A percentile compares a stretch with the other conserved stretches of the same genome.
These are phyloP conservation scores for Fusarium agapanthi DNA, from an alignment of 2,329 filamentous ascomycete species.

Conservation along the genomic window DNA sequence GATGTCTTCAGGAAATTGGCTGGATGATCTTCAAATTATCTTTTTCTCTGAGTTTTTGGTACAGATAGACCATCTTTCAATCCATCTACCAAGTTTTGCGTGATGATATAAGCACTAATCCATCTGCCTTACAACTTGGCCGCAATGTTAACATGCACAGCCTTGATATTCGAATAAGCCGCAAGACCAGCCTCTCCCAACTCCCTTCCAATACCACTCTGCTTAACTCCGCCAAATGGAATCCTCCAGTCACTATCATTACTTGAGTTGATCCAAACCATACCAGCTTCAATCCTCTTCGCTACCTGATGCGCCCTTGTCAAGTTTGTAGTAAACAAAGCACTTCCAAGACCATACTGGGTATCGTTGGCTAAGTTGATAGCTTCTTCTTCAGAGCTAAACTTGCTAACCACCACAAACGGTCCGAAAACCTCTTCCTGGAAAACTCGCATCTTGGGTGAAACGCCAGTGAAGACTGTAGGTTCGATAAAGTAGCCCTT, in stretches of 20 bases:
- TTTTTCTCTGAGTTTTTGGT: background rate
- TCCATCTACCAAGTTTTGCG: fast-evolving
- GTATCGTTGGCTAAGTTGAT: constrained; percentile 59
- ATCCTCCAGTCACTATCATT: constrained; percentile 56
- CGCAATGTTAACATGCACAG: constrained; percentile 56
- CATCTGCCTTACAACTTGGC: constrained; percentile 3
- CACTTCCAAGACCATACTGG: constrained; percentile 68
- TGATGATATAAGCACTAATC: background rate
- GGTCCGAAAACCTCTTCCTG: constrained; percentile 59
- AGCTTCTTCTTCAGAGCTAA: constrained; percentile 54
- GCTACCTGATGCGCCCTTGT: constrained; percentile 58
- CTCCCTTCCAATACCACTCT: constrained; percentile 58
- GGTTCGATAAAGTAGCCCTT: constrained; percentile 59
- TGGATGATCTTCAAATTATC: background rate
- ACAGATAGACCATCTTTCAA: background rate
- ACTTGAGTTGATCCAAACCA: constrained; percentile 62
- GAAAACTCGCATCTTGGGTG: constrained; percentile 54
- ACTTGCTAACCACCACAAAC: constrained; percentile 53
- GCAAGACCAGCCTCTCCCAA: constrained; percentile 56
- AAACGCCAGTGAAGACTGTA: constrained; percentile 56
- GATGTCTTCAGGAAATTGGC: background rate
- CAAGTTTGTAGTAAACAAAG: constrained; percentile 69
- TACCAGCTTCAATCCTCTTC: constrained; percentile 67
- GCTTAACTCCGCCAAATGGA: constrained; percentile 58
- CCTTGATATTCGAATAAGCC: constrained; percentile 56